phyloP scores from a whole-genome alignment of 176 grass and related monocot species.

The Lolium rigidum region DNA sequence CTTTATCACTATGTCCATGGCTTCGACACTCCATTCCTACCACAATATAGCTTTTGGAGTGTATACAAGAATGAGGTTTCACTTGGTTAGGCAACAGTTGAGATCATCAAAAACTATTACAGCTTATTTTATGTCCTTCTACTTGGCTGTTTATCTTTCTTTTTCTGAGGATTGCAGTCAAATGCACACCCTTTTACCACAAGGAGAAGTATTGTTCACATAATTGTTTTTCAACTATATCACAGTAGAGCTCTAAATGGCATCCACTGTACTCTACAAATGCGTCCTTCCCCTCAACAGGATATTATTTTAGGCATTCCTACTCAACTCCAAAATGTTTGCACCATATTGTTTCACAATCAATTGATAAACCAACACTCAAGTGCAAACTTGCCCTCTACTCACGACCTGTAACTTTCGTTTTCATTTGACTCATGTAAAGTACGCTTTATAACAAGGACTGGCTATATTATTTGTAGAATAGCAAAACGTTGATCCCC shows the following conservation, averaged over 20 bases:
- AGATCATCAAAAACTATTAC: background rate
- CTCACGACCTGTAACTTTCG: background rate
- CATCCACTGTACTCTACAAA: background rate
- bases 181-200: conserved; percentile 1
- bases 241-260: background rate
- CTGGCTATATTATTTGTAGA: conserved; percentile 14
- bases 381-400: background rate
- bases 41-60: background rate
- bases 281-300: background rate
- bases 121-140: background rate
- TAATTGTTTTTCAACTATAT: no score
- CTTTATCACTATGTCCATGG: background rate
- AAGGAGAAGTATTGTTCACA: background rate
- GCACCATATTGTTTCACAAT: background rate
- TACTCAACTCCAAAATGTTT: background rate
- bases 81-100: background rate
- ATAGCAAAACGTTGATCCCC: background rate
- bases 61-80: background rate
- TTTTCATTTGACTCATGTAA: conserved; percentile 10
- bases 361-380: background rate
- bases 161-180: background rate
- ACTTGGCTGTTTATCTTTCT: background rate
- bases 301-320: background rate
- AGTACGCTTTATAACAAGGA: background rate
- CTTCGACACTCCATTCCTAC: background rate